Evolutionary conservation across 176 grass and related monocot genomes (phyloP), one percentile per base, ranked within the genome.

Genomic region (Aegilops tauschii): DNA sequence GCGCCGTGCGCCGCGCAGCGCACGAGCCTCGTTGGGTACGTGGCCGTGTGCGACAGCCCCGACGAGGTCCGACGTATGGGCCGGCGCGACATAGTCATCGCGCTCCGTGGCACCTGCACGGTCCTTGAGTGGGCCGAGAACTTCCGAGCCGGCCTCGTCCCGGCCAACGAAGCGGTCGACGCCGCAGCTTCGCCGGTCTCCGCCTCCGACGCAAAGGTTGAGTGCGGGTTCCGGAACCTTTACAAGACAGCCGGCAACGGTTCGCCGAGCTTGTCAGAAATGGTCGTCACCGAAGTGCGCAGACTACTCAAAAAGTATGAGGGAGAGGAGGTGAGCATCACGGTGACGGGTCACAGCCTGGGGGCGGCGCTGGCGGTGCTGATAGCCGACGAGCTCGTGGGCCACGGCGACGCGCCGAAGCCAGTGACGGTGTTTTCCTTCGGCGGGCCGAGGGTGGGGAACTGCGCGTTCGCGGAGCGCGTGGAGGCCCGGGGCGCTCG

Each of bases 71-170:
- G 83, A 4, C 92, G 92, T 31, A 93, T 93, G 92, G 92, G 92
- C 5, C 92, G 92, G 31, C 92, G 89, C 14, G 92, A 93, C 80
- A 91, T 93, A 66, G 86, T 91, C 50, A 16, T 93, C 83, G 92
- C 89, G 17, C 92, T 93, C 75, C 92, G 92, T 4, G 92, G 92
- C 62, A 93, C 92, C 31, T 88, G 89, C 83, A 93, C 89, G 50
- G 89, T 90, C 31, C 89, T 91, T 20, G 92, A 93, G 83, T 93
- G 92, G 92, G 89, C 89, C 27, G 92, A 93, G 92, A 93, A 93
- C 50, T n/a, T 91, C 32, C 92, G 92, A 75, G 82, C 89, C 32
- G 36, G 80, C 13, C 92, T 93, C 80, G 89, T 93, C 31, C 83
- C 88, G 13, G 78, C 84, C 3, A 42, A 34, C 35, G 32, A 71